Conservation (phyloP, 768 basidiomycete genomes). For the Termitomyces eurrhizus region DNA sequence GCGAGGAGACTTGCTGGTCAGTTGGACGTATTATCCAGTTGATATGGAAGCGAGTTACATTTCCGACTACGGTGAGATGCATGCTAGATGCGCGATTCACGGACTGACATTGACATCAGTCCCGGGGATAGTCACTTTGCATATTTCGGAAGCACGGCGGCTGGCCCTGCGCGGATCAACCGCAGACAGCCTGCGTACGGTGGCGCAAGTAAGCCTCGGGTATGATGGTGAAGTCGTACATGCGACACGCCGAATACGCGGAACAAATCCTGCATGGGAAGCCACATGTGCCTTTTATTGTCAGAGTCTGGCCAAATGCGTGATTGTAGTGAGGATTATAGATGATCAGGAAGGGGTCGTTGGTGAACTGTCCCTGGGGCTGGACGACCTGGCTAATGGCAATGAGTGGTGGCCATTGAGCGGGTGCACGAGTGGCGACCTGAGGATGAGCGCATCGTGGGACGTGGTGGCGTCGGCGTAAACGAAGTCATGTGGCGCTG, state of each 20-base stretch:
- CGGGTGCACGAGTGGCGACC: slow-evolving; percentile 9
- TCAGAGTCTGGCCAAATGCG: slow-evolving; percentile 4
- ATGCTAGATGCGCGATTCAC: background rate
- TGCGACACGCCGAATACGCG: slow-evolving; percentile 2
- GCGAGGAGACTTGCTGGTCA: slow-evolving; percentile 12
- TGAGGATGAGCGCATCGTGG: slow-evolving; percentile 9
- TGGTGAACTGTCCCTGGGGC: slow-evolving; percentile 10
- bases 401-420: slow-evolving; percentile 18
- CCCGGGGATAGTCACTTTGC: slow-evolving; percentile 11
- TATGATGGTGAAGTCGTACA: slow-evolving; percentile 6
- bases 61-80: background rate
- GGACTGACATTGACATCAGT: background rate
- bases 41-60: background rate
- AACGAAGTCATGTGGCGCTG: slow-evolving; percentile 3
- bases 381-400: slow-evolving; percentile 13
- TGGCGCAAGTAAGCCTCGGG: slow-evolving; percentile 12
- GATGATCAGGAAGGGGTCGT: background rate
- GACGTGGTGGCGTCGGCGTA: background rate
- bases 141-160: slow-evolving; percentile 8
- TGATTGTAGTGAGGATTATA: slow-evolving; percentile 8
- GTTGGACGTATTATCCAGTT: slow-evolving; percentile 9
- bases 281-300: slow-evolving; percentile 9
- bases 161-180: background rate
- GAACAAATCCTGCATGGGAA: slow-evolving; percentile 10
- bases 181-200: background rate